Evolutionary conservation across 202 grass and related monocot species (phyloP), one percentile per base, ranked within the genome.

Genomic region (Carex arenaria): DNA sequence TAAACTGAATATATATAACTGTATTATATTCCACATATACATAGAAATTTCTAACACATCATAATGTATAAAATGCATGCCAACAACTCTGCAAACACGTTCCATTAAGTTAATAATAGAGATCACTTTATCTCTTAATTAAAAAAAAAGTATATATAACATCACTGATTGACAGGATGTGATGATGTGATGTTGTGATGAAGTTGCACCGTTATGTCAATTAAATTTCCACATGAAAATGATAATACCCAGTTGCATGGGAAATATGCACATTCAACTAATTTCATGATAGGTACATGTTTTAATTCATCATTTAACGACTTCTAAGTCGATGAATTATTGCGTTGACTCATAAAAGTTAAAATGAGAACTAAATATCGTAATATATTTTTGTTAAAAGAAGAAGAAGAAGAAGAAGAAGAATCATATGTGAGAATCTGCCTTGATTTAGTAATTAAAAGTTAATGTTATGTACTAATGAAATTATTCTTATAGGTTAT

Each of bases 141-240:
- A 36, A 40, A 45, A 38, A 61, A 22, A 19, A 61, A 17, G n/a
- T n/a, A n/a, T n/a, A n/a, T 32, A 79, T 79, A 36, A 30, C 73
- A 57, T 78, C 73, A 78, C 22, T 55, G 73, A 78, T 79, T 79
- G 55, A 59, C 75, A 79, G 17, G 74, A 38, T 78, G 5, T 30
- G 22, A 79, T 38, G 53, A 7, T n/a, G n/a, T n/a, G n/a, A 67
- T 30, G 17, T 12, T 18, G 40, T 51, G 4, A 79, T 38, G 53
- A 7, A 54, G 5, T 17, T 79, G 75, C 32, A 60, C 52, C 75
- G 32, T 79, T 32, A 77, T 77, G 26, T 61, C 18, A 79, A 43
- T 55, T 38, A 61, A 60, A 38, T 79, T 45, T 30, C 18, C 4
- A 77, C n/a, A 9, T 10, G 38, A 75, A 55, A 43, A 43, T 69